Evolutionary conservation across 1,284 basidiomycete species (phyloP).

Genomic region (Rhodotorula mucilaginosa): DNA sequence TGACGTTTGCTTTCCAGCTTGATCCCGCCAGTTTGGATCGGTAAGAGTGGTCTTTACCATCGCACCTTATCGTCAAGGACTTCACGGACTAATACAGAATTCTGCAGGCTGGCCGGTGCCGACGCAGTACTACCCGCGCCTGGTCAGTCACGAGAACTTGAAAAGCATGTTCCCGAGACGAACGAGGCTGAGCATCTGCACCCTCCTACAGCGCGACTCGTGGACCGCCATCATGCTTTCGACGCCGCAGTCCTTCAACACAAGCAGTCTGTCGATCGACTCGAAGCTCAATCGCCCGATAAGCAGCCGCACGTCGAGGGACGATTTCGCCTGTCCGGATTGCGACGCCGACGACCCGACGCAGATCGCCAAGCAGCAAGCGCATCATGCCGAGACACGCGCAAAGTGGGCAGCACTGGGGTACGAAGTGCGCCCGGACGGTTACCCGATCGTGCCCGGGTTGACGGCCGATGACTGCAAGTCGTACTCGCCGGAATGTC

Average conservation of each 20-base stretch:
- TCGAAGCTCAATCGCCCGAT: conserved; percentile 17
- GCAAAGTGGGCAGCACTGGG: conserved; percentile 15
- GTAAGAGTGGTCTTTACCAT: neutral
- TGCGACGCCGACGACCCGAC: conserved; percentile 21
- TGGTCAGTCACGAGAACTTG: neutral
- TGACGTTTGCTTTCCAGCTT: conserved; percentile 2
- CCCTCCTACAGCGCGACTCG: conserved; percentile 12
- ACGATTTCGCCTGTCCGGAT: conserved; percentile 12
- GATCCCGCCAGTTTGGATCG: conserved; percentile 37
- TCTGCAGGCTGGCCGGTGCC: conserved; percentile 29
- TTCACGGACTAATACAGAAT: neutral
- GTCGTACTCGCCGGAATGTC: conserved; percentile 28
- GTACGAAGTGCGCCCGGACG: conserved; percentile 28
- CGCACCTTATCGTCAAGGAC: no score
- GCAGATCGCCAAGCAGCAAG: neutral
- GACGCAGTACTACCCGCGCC: conserved; percentile 26
- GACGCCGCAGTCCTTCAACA: conserved; percentile 23
- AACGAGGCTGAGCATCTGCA: no score
- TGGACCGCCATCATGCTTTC: conserved; percentile 30
- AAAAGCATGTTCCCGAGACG: no score
- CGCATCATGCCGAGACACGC: neutral
- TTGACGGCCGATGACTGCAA: conserved; percentile 30
- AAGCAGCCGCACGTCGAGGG: conserved; percentile 4
- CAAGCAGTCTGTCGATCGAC: neutral
- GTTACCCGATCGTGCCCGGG: conserved; percentile 28